A percentile compares a stretch with the other conserved stretches of the same genome.
These are phyloP conservation scores for Claviceps spartinae DNA, from an alignment of 2,329 filamentous ascomycete genomes.

Conservation along the genomic window DNA sequence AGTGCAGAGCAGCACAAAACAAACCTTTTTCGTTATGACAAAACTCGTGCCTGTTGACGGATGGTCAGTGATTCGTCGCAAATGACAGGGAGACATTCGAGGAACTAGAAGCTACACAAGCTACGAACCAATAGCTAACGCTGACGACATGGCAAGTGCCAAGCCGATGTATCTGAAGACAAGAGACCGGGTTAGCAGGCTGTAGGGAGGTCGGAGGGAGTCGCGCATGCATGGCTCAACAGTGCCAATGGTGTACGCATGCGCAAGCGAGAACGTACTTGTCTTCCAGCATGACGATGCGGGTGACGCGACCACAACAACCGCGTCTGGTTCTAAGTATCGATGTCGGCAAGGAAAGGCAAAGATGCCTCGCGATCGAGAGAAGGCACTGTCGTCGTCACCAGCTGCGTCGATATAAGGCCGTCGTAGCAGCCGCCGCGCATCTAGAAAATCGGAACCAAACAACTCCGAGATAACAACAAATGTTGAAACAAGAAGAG, in stretches of 20 bases:
- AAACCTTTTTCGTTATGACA: slow-evolving; percentile 90
- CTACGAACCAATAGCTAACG: slow-evolving; percentile 58
- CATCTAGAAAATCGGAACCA: not conserved
- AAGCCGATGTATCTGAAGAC: slow-evolving; percentile 59
- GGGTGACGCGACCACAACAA: not conserved
- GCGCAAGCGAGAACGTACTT: slow-evolving; percentile 17
- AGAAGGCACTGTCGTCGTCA: not conserved
- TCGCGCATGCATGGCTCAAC: not conserved
- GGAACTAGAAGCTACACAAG: not conserved
- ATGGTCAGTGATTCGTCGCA: slow-evolving; percentile 10
- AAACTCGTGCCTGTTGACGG: slow-evolving; percentile 67
- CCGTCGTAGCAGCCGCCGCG: not conserved
- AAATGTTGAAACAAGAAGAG: not conserved
- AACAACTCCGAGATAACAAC: not conserved
- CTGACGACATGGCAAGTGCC: slow-evolving; percentile 60
- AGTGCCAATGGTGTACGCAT: not conserved
- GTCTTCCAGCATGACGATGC: slow-evolving; percentile 22
- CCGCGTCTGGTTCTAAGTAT: not conserved
- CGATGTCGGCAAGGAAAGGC: not conserved
- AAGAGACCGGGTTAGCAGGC: not conserved
- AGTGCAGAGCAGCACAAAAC: slow-evolving; percentile 20
- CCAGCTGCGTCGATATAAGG: not conserved
- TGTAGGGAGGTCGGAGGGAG: not conserved
- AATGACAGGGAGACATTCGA: too few species aligned
- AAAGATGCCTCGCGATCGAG: not conserved